Conservation (phyloP, 306 rosid species). For the Vigna hirtella region DNA sequence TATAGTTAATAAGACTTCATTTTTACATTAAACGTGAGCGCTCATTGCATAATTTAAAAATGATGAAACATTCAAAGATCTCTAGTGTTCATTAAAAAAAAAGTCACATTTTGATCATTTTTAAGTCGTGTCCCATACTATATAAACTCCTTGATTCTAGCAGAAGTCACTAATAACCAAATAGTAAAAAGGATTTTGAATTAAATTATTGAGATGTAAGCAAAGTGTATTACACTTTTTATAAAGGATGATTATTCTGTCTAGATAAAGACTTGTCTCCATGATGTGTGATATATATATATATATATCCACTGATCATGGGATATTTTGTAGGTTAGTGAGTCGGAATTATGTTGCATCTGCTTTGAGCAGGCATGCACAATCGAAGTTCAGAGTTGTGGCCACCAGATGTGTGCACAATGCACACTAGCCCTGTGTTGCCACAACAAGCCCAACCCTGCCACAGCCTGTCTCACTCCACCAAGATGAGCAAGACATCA, state of each 20-base stretch:
- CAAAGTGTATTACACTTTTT: background rate
- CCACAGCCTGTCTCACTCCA: constrained; percentile 69
- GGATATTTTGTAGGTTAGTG: constrained; percentile 75
- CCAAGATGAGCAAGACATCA: constrained; percentile 66
- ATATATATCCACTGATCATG: constrained; percentile 6
- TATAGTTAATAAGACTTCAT: background rate
- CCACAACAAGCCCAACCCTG: constrained; percentile 92
- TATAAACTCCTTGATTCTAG: background rate
- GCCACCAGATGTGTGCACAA: constrained; percentile 99
- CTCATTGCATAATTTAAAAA: too few species aligned
- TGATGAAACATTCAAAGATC: too few species aligned
- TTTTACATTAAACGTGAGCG: too few species aligned
- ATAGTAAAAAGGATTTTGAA: background rate
- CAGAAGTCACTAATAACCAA: background rate
- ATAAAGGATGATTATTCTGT: too few species aligned
- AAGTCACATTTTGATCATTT: background rate
- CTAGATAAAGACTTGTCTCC: too few species aligned
- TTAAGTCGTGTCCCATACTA: background rate
- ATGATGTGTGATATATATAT: background rate
- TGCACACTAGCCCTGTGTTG: constrained; percentile 94
- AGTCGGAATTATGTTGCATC: constrained; percentile 86
- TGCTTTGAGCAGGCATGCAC: constrained; percentile 95
- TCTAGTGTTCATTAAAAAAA: too few species aligned
- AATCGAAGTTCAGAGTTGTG: constrained; percentile 88
- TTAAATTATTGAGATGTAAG: background rate